Percentiles rank a stretch among this genome's conserved stretches.
These are phyloP conservation scores for Candida nemodendra DNA, from an alignment of 805 yeast genomes.

Conservation along the genomic window DNA sequence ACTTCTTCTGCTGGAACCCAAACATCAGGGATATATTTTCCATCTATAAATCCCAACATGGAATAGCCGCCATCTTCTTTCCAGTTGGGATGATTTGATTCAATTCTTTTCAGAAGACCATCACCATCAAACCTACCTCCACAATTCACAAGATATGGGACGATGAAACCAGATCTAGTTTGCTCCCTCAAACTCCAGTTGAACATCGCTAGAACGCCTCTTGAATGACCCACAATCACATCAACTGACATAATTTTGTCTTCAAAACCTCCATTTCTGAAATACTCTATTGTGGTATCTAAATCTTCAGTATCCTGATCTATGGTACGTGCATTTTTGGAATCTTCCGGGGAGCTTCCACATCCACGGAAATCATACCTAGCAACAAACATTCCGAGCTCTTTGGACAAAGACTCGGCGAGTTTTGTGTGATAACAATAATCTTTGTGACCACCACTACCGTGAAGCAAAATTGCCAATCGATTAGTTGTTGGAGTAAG, in stretches of 20 bases:
- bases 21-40: slow-evolving; percentile 38
- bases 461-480: slow-evolving; percentile 68
- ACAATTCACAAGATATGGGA: slow-evolving; percentile 70
- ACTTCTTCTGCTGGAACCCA: slow-evolving; percentile 53
- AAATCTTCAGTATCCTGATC: slow-evolving; percentile 70
- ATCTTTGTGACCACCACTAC: slow-evolving; percentile 81
- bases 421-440: slow-evolving; percentile 68
- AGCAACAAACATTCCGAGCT: slow-evolving; percentile 61
- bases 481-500: slow-evolving; percentile 21
- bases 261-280: slow-evolving; percentile 24
- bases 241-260: slow-evolving; percentile 47
- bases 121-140: slow-evolving; percentile 64
- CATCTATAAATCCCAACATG: slow-evolving; percentile 47
- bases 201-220: slow-evolving; percentile 77
- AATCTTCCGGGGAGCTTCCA: slow-evolving; percentile 63
- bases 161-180: slow-evolving; percentile 29
- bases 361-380: slow-evolving; percentile 86
- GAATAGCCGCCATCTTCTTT: slow-evolving; percentile 39
- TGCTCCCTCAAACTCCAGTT: slow-evolving; percentile 58
- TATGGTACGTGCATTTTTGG: slow-evolving; percentile 56
- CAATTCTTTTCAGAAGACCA: slow-evolving; percentile 43
- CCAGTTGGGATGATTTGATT: slow-evolving; percentile 37
- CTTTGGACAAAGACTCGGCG: slow-evolving; percentile 57
- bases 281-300: slow-evolving; percentile 41
- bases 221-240: slow-evolving; percentile 71